Percentiles rank a stretch among this genome's conserved stretches.
Conservation (phyloP, 2,329 filamentous ascomycete species). For the Beauveria sp. region DNA sequence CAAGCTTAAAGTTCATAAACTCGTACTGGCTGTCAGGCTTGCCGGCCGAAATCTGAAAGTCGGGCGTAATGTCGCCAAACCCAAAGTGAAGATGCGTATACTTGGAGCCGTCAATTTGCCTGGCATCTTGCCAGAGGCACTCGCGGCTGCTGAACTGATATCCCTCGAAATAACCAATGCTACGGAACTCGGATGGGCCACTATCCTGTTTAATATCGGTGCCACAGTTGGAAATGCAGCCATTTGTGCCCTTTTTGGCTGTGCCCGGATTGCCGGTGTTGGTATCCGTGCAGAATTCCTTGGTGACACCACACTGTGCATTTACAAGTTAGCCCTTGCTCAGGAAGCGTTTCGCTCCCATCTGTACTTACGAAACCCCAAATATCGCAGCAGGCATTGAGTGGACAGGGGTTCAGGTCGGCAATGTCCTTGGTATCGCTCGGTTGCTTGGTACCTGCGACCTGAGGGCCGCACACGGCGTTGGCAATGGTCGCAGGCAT, state of each 20-base stretch:
- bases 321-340: too few species aligned
- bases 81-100: slow-evolving; percentile 20
- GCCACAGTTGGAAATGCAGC: slow-evolving; percentile 9
- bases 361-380: slow-evolving; percentile 21
- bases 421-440: slow-evolving; percentile 12
- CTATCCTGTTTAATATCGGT: slow-evolving; percentile 7
- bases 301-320: slow-evolving; percentile 29
- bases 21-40: too few species aligned
- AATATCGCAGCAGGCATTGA: slow-evolving; percentile 24
- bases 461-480: slow-evolving; percentile 19
- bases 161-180: slow-evolving; percentile 18
- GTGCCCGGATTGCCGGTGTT: slow-evolving; percentile 11
- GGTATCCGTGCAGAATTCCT: slow-evolving; percentile 27
- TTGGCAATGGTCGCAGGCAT: slow-evolving; percentile 16
- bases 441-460: slow-evolving; percentile 17
- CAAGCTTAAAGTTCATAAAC: too few species aligned
- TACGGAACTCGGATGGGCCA: background rate
- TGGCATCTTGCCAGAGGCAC: slow-evolving; percentile 19
- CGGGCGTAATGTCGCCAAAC: slow-evolving; percentile 16
- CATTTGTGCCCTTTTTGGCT: slow-evolving; percentile 4
- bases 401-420: slow-evolving; percentile 22
- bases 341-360: too few species aligned
- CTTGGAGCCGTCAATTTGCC: slow-evolving; percentile 15
- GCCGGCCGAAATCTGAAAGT: slow-evolving; percentile 12
- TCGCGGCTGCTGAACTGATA: slow-evolving; percentile 7